phyloP scores from a whole-genome alignment of 2,329 filamentous ascomycete genomes.

The Beauveria scarabaeidicola region DNA sequence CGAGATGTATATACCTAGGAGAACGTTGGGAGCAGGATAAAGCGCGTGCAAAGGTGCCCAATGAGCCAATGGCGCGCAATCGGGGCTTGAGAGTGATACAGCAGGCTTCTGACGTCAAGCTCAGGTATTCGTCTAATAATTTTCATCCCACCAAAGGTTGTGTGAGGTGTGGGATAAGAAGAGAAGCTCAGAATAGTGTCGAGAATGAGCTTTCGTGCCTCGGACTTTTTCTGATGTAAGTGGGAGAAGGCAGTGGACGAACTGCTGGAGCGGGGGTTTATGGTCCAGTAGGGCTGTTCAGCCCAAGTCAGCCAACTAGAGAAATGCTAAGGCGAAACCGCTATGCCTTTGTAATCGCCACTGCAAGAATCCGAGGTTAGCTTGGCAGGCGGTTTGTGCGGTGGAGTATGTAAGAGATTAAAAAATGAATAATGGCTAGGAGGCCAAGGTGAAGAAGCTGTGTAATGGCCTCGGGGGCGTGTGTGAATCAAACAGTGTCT shows the following conservation, averaged over 20 bases:
- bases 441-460: neutral
- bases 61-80: neutral
- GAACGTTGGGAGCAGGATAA: neutral
- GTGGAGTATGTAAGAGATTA: neutral
- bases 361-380: neutral
- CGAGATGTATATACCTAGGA: neutral
- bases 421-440: neutral
- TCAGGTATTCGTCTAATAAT: neutral
- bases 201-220: neutral
- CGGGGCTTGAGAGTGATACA: neutral
- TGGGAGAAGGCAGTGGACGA: neutral
- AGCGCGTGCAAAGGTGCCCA: neutral
- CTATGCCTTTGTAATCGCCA: neutral
- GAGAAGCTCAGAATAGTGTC: neutral
- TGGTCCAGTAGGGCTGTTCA: constrained; percentile 1
- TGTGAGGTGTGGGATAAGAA: neutral
- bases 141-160: neutral
- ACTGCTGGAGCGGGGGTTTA: neutral
- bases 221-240: neutral
- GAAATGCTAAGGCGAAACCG: neutral
- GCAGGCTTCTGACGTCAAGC: neutral
- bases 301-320: neutral
- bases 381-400: neutral
- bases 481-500: neutral
- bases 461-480: neutral